These are phyloP conservation scores for Solanum pimpinellifolium DNA, from an alignment of 257 asterid species.

Conservation along the genomic window DNA sequence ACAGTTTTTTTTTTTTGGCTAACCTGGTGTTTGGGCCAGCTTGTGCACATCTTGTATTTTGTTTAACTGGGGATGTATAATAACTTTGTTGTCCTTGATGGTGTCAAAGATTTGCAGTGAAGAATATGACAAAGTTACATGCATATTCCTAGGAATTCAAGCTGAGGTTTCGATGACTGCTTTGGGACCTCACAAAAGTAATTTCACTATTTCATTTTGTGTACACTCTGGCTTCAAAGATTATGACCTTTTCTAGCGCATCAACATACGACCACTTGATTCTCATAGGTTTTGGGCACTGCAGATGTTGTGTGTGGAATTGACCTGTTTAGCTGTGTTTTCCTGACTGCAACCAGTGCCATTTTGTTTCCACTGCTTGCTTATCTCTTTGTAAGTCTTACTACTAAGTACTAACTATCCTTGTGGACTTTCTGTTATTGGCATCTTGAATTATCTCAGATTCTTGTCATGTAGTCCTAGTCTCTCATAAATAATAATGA, in stretches of 20 bases:
- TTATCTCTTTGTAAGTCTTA: constrained; percentile 45
- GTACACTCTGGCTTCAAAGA: neutral
- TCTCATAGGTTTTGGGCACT: constrained; percentile 76
- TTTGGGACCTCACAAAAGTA: constrained; percentile 88
- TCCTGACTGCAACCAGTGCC: constrained; percentile 66
- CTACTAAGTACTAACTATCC: neutral
- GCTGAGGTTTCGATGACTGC: constrained; percentile 72
- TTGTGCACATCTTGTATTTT: neutral
- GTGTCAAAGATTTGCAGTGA: too few relatives aligned
- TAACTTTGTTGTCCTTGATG: too few relatives aligned
- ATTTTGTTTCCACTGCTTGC: constrained; percentile 62
- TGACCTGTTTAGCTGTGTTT: constrained; percentile 63
- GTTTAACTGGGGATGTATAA: neutral
- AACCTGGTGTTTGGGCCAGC: neutral
- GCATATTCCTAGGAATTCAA: constrained; percentile 70
- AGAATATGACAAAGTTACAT: constrained; percentile 71
- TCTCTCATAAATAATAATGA: neutral
- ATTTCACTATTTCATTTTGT: constrained; percentile 2
- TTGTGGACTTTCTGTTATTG: neutral
- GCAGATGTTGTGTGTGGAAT: constrained; percentile 81
- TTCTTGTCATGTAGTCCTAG: neutral
- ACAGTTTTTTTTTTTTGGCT: too few relatives aligned
- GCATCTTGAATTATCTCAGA: neutral
- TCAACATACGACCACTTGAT: neutral
- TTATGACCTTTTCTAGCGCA: neutral